Conservation (phyloP, 495 filamentous ascomycete genomes). For the Podospora fimiseda region DNA sequence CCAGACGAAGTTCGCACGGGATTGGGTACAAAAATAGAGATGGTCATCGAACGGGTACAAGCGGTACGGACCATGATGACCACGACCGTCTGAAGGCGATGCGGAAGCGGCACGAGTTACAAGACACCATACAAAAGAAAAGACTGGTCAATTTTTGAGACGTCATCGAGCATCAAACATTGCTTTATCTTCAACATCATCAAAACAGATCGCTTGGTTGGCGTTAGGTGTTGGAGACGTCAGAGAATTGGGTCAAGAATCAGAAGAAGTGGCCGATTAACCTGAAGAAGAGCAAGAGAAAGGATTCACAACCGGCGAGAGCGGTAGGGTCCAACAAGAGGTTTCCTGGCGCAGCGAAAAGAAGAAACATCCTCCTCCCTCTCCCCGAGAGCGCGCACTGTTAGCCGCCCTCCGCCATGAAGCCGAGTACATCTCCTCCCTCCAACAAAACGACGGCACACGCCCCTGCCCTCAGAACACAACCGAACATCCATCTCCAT, state of each 20-base stretch:
- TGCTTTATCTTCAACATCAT: slow-evolving; percentile 10
- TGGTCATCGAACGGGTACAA: slow-evolving; percentile 4
- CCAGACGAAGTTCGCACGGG: not conserved
- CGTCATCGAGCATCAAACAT: slow-evolving; percentile 7
- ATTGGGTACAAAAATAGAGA: slow-evolving; percentile 14
- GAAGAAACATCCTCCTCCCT: not conserved
- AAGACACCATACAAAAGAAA: not conserved
- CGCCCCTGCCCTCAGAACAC: slow-evolving; percentile 8
- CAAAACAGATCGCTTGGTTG: slow-evolving; percentile 13
- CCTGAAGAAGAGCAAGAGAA: not conserved
- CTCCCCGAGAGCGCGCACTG: slow-evolving; percentile 9
- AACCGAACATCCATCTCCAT: slow-evolving; percentile 17
- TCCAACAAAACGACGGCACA: slow-evolving; percentile 12
- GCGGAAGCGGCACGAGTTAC: slow-evolving; percentile 4
- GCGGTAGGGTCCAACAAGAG: not conserved
- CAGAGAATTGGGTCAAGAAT: slow-evolving; percentile 17
- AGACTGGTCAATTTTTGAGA: slow-evolving; percentile 15
- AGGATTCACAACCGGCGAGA: not conserved
- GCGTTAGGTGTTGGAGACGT: slow-evolving; percentile 15
- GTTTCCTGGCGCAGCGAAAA: not conserved
- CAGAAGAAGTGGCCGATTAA: slow-evolving; percentile 11
- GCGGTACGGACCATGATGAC: not conserved
- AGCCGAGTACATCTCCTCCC: not conserved
- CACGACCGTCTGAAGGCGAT: not conserved
- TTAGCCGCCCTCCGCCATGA: slow-evolving; percentile 1